phyloP scores from a whole-genome alignment of 2,329 filamentous ascomycete genomes.

The Aaosphaeria pasadenensis region DNA sequence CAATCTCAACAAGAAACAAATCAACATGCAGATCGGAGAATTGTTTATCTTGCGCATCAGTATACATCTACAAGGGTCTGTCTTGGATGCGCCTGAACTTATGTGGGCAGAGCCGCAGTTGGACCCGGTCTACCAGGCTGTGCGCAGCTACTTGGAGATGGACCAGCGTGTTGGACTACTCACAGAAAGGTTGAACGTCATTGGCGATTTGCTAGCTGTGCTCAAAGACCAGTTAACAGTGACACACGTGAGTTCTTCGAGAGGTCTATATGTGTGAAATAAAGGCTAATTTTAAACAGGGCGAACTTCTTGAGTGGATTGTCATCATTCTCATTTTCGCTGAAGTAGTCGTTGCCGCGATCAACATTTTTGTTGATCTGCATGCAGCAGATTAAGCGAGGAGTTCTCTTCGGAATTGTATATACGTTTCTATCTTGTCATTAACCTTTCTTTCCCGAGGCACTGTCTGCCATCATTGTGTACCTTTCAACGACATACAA shows the following conservation, averaged over 20 bases:
- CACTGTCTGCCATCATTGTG: too few relatives aligned
- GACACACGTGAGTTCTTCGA: conserved; percentile 48
- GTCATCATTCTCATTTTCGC: conserved; percentile 95
- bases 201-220: conserved; percentile 87
- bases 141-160: conserved; percentile 95
- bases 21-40: conserved; percentile 99
- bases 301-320: conserved; percentile 52
- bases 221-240: conserved; percentile 94
- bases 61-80: conserved; percentile 94
- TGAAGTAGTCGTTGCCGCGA: conserved; percentile 86
- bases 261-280: background rate
- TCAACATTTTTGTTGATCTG: conserved; percentile 94
- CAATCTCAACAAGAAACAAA: conserved; percentile 79
- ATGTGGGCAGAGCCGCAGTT: conserved; percentile 99
- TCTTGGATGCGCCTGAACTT: conserved; percentile 92
- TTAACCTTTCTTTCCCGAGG: too few relatives aligned
- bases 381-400: conserved; percentile 62
- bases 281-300: conserved; percentile 20
- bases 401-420: too few relatives aligned
- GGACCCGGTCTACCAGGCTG: conserved; percentile 93
- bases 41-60: conserved; percentile 97
- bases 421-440: too few relatives aligned
- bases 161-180: conserved; percentile 88
- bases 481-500: too few relatives aligned
- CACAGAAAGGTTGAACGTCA: conserved; percentile 87